Percentiles rank a stretch among this genome's conserved stretches.
These are phyloP conservation scores for Trichoderma hamatum DNA, from an alignment of 2,329 filamentous ascomycete species.

Conservation along the genomic window DNA sequence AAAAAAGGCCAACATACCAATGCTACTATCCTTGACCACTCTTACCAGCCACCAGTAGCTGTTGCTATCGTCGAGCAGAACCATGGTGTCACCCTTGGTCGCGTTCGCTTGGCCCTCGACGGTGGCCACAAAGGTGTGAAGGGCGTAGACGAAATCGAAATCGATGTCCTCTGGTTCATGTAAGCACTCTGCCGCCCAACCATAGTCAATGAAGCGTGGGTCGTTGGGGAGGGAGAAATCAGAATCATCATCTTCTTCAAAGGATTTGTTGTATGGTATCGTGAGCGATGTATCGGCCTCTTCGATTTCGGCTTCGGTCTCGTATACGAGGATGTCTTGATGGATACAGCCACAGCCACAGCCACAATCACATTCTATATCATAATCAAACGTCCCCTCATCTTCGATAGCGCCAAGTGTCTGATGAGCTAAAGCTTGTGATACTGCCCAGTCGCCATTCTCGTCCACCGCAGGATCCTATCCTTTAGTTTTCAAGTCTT, in stretches of 20 bases:
- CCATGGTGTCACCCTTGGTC: constrained; percentile 98
- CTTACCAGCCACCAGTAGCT: constrained; percentile 99
- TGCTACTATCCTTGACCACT: constrained; percentile 96
- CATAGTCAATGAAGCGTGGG: constrained; percentile 67
- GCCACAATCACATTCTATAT: constrained; percentile 27
- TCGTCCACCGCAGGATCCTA: constrained; percentile 25
- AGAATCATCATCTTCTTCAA: constrained; percentile 63
- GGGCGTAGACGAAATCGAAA: constrained; percentile 98
- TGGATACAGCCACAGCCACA: constrained; percentile 30
- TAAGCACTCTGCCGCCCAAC: constrained; percentile 84
- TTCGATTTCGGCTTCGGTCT: constrained; percentile 33
- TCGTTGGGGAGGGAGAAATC: constrained; percentile 60
- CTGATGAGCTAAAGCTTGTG: not conserved
- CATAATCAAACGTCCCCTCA: not conserved
- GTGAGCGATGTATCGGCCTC: constrained; percentile 40
- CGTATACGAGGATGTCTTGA: constrained; percentile 22
- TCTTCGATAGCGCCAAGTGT: not conserved
- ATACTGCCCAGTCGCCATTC: not conserved
- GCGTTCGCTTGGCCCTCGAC: constrained; percentile 98
- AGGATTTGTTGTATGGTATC: constrained; percentile 51
- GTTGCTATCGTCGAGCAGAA: constrained; percentile 95
- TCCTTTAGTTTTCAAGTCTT: constrained; percentile 19
- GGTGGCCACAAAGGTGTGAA: constrained; percentile 96
- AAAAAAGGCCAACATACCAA: constrained; percentile 55
- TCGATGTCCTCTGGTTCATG: constrained; percentile 96